Percentiles rank a stretch among this genome's conserved stretches.
phyloP scores from a whole-genome alignment of 345 rosid species.

The Sisymbrium irio region DNA sequence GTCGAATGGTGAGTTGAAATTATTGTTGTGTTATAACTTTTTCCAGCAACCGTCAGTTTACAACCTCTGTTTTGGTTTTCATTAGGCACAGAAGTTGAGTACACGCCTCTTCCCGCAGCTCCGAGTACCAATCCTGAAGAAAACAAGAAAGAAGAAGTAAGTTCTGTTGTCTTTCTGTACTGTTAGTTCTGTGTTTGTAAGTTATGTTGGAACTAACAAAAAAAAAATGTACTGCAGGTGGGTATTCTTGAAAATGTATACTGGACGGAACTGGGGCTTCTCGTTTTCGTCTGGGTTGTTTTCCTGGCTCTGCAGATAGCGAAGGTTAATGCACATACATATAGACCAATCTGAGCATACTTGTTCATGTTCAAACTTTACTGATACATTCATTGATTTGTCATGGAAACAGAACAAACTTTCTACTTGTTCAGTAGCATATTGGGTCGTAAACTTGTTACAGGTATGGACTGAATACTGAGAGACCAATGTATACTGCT shows the following conservation, averaged over 20 bases:
- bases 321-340: slow-evolving; percentile 42
- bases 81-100: slow-evolving; percentile 51
- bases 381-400: background rate
- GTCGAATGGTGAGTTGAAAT: slow-evolving; percentile 44
- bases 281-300: slow-evolving; percentile 69
- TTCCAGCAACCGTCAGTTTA: background rate
- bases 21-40: background rate
- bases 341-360: background rate
- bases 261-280: slow-evolving; percentile 88
- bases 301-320: slow-evolving; percentile 64
- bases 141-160: slow-evolving; percentile 38
- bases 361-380: slow-evolving; percentile 8
- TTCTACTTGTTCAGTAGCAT: slow-evolving; percentile 54
- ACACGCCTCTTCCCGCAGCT: slow-evolving; percentile 62
- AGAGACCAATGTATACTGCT: background rate
- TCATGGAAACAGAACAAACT: slow-evolving; percentile 47
- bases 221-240: slow-evolving; percentile 41
- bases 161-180: slow-evolving; percentile 2
- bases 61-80: background rate
- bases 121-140: slow-evolving; percentile 35
- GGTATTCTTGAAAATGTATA: slow-evolving; percentile 56
- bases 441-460: slow-evolving; percentile 62
- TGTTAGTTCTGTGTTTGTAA: background rate
- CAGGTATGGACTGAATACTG: slow-evolving; percentile 43
- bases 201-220: background rate